Evolutionary conservation across 768 basidiomycete species (phyloP).

Genomic region (Pseudohyphozyma bogoriensis): DNA sequence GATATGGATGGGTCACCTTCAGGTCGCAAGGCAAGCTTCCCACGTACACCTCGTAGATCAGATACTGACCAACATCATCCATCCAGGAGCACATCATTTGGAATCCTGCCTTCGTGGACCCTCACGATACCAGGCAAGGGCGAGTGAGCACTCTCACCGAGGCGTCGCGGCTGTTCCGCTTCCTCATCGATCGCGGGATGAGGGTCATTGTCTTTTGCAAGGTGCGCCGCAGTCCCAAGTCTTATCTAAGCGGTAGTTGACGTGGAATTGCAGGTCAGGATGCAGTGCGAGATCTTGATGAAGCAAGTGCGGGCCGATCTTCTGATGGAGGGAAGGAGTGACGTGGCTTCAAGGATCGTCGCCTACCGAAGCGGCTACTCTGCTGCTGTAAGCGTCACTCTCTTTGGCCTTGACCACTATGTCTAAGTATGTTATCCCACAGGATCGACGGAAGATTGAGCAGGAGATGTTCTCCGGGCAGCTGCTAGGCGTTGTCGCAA

Average conservation of each 20-base stretch:
- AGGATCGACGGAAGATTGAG: constrained; percentile 78
- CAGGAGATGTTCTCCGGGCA: constrained; percentile 74
- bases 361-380: constrained; percentile 80
- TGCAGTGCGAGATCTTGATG: constrained; percentile 68
- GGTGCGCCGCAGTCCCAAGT: constrained; percentile 39
- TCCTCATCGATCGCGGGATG: constrained; percentile 69
- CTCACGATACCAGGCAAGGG: constrained; percentile 48
- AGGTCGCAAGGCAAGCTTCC: constrained; percentile 47
- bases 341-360: constrained; percentile 65
- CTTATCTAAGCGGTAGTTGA: no score
- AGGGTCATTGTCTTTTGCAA: constrained; percentile 83
- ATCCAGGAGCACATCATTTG: constrained; percentile 59
- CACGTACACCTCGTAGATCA: no score
- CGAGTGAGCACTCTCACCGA: constrained; percentile 54
- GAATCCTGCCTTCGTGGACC: constrained; percentile 56
- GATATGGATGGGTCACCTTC: constrained; percentile 73
- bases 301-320: constrained; percentile 62
- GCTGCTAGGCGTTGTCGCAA: constrained; percentile 75
- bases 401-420: background rate
- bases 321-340: constrained; percentile 61
- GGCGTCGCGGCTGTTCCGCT: constrained; percentile 61
- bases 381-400: constrained; percentile 46
- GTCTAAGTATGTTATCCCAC: background rate
- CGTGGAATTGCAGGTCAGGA: constrained; percentile 50
- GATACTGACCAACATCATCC: background rate